Percentiles rank a stretch among this genome's conserved stretches.
Evolutionary conservation across 2,329 filamentous ascomycete genomes (phyloP).

Genomic region (Penicillium sp.): DNA sequence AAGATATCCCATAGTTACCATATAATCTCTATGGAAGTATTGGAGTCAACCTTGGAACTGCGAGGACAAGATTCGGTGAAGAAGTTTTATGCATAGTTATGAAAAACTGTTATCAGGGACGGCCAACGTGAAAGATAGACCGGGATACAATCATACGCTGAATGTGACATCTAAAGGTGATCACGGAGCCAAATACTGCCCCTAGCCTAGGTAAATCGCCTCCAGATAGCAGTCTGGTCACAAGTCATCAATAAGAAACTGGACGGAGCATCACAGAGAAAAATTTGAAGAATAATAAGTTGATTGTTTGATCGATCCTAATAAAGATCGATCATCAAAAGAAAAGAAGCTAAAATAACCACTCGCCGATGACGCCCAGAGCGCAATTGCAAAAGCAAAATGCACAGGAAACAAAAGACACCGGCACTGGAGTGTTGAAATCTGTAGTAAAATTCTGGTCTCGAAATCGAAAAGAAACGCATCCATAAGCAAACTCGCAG

Average conservation of each 20-base stretch:
- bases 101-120: too few relatives aligned
- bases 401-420: constrained; percentile 2
- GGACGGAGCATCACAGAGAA: not conserved
- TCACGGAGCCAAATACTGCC: not conserved
- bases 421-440: not conserved
- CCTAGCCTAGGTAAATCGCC: not conserved
- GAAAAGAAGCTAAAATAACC: not conserved
- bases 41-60: too few relatives aligned
- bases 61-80: too few relatives aligned
- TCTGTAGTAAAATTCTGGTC: not conserved
- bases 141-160: too few relatives aligned
- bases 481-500: not conserved
- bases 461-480: not conserved
- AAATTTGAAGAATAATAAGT: not conserved
- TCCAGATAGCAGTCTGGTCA: too few relatives aligned
- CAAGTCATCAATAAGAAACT: not conserved
- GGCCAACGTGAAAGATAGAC: too few relatives aligned
- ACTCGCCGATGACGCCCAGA: not conserved
- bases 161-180: too few relatives aligned
- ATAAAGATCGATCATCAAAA: not conserved
- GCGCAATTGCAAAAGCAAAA: not conserved
- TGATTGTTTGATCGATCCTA: not conserved
- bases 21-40: not conserved
- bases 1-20: not conserved
- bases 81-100: too few relatives aligned